Evolutionary conservation across 2,329 filamentous ascomycete genomes (phyloP).

Genomic region (Metarhizium rileyi): DNA sequence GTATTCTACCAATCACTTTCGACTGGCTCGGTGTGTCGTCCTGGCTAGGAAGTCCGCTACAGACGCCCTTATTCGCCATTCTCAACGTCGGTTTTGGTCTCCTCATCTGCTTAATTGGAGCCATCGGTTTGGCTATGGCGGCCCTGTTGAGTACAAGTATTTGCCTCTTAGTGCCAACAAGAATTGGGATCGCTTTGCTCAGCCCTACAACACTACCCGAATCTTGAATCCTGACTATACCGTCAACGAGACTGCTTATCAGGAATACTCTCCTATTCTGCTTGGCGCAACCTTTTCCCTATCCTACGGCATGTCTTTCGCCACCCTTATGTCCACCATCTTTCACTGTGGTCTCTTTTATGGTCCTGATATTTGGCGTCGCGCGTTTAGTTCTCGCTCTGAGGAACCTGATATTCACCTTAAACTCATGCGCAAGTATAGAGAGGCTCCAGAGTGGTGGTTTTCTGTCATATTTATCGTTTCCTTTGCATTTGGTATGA

Average conservation of each 20-base stretch:
- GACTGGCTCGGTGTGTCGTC: constrained; percentile 47
- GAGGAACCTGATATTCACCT: constrained; percentile 36
- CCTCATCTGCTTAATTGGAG: constrained; percentile 39
- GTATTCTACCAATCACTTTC: constrained; percentile 52
- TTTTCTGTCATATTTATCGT: constrained; percentile 33
- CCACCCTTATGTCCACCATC: constrained; percentile 40
- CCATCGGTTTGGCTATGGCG: constrained; percentile 42
- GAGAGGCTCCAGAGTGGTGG: constrained; percentile 46
- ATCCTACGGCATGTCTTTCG: constrained; percentile 46
- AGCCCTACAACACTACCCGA: constrained; percentile 40
- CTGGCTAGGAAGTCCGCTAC: constrained; percentile 38
- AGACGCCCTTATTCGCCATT: constrained; percentile 48
- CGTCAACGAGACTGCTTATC: constrained; percentile 45
- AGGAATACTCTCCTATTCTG: constrained; percentile 43
- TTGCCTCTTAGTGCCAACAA: constrained; percentile 42
- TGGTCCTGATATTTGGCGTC: constrained; percentile 33
- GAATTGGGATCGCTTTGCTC: constrained; percentile 45
- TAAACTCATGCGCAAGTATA: constrained; percentile 45
- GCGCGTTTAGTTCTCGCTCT: constrained; percentile 11
- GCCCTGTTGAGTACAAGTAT: constrained; percentile 40
- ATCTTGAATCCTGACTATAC: constrained; percentile 41
- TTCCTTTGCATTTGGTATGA: constrained; percentile 36
- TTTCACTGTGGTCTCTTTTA: constrained; percentile 42
- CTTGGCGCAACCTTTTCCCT: constrained; percentile 43
- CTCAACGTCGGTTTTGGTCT: constrained; percentile 45